Percentiles rank a stretch among this genome's conserved stretches.
Conservation (phyloP, 108 stramenopile genomes). For the Nitzschia inconspicua region DNA sequence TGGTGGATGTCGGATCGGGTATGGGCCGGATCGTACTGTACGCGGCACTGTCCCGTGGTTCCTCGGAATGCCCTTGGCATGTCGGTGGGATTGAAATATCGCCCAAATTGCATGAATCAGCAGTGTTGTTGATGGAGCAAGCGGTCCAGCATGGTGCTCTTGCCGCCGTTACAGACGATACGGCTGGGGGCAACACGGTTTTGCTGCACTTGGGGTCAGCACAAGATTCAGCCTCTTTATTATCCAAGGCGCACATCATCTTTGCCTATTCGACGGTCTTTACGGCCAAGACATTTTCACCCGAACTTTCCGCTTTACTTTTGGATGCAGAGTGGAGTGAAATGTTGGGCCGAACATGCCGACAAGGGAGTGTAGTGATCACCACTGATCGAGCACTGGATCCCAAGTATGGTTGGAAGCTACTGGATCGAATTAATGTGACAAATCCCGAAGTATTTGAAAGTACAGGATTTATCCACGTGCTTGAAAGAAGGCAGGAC, state of each 20-base stretch:
- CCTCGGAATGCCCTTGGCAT: constrained; percentile 36
- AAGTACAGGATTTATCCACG: constrained; percentile 59
- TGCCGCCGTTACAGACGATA: neutral
- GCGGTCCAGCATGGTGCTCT: neutral
- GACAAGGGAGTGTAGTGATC: constrained; percentile 52
- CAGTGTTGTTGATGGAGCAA: neutral
- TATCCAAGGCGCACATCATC: constrained; percentile 48
- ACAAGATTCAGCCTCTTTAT: constrained; percentile 14
- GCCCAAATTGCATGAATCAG: constrained; percentile 31
- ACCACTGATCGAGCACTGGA: constrained; percentile 73
- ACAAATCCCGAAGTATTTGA: constrained; percentile 70
- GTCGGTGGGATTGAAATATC: constrained; percentile 74
- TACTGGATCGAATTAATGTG: constrained; percentile 68
- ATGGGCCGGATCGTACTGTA: constrained; percentile 65
- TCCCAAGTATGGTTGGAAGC: constrained; percentile 64
- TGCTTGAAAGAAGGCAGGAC: neutral
- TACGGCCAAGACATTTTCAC: constrained; percentile 45
- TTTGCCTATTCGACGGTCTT: constrained; percentile 75
- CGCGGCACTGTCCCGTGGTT: constrained; percentile 48
- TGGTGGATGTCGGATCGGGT: constrained; percentile 78
- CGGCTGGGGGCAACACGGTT: neutral
- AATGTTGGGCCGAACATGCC: constrained; percentile 44
- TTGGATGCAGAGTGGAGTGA: constrained; percentile 61
- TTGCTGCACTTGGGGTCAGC: constrained; percentile 35
- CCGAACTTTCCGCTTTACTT: constrained; percentile 53